A percentile compares a stretch with the other conserved stretches of the same genome.
phyloP scores from a whole-genome alignment of 305 asterid species.

The Caryopteris hybrid region DNA sequence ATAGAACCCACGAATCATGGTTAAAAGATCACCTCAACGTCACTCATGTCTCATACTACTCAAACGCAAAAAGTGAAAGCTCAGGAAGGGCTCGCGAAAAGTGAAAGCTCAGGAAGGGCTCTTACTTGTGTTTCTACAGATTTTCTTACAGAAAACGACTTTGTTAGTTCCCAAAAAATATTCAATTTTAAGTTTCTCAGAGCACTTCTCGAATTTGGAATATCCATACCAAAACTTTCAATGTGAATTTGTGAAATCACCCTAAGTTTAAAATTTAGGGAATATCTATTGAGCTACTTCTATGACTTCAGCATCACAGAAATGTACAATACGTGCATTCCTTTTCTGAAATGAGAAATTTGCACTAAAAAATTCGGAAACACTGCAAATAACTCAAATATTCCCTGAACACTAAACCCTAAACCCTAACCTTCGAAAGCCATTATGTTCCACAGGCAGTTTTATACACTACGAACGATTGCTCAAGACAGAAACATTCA shows the following conservation, averaged over 20 bases:
- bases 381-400: background rate
- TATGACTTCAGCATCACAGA: background rate
- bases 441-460: background rate
- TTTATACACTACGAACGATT: background rate
- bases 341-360: background rate
- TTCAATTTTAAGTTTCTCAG: background rate
- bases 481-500: background rate
- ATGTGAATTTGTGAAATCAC: background rate
- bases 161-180: background rate
- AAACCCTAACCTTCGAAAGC: conserved; percentile 14
- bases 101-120: background rate
- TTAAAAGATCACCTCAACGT: background rate
- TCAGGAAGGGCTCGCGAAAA: background rate
- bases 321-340: background rate
- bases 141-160: background rate
- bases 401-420: conserved; percentile 16
- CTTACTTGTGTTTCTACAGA: background rate
- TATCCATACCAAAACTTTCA: background rate
- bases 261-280: background rate
- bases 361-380: background rate
- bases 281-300: background rate
- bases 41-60: too few species aligned
- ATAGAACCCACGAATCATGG: background rate
- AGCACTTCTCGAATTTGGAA: background rate
- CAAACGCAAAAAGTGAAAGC: background rate